Base-by-base conservation (phyloP, 352 stramenopile genomes). In the Globisporangium spinosum region DNA sequence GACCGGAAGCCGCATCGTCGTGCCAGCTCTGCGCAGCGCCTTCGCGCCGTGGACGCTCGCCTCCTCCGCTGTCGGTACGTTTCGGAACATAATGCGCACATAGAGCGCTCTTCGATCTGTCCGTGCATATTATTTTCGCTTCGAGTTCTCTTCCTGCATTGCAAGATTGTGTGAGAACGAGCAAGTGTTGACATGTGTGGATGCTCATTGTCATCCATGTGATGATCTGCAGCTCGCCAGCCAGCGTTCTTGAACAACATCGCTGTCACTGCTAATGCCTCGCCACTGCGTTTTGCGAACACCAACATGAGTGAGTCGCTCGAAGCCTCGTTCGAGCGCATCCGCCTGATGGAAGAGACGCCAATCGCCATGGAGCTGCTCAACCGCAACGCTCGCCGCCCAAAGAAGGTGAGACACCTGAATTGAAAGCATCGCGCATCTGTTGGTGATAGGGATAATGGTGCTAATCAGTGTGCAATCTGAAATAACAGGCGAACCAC, bases 381-480 rank as follows among this genome's bases (percentile, higher is more conserved):
- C 45, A 92, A 92, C 72, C 77, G 87, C 69, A 94, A 94, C 70
- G 85, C 87, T 63, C 84, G 87, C 61, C 82, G 85, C 32, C 87
- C 87, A 25, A 94, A 91, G 77, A 94, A 94, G 84, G 83, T 91
- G 22, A 17, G 29, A 29, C 55, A 1, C 6, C 13, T 38, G 25
- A 13, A n/a, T n/a, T 20, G 13, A 60, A 27, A 47, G 25, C 38
- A 58, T 20, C 12, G 23, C 2, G 15, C 55, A 8, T 27, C 17
- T 7, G 6, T 64, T 17, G 35, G 8, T 38, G 32, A 49, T 47
- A 1, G 40, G 8, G 15, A 0, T 49, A n/a, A 17, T n/a, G 15
- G 20, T 55, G 38, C 27, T 58, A 61, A 62, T 45, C 1, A 12
- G 56, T 58, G 20, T 67, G 10, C 43, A 22, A n/a, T 40, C 32